Conservation (phyloP, 768 basidiomycete genomes). For the Calocera cornea region DNA sequence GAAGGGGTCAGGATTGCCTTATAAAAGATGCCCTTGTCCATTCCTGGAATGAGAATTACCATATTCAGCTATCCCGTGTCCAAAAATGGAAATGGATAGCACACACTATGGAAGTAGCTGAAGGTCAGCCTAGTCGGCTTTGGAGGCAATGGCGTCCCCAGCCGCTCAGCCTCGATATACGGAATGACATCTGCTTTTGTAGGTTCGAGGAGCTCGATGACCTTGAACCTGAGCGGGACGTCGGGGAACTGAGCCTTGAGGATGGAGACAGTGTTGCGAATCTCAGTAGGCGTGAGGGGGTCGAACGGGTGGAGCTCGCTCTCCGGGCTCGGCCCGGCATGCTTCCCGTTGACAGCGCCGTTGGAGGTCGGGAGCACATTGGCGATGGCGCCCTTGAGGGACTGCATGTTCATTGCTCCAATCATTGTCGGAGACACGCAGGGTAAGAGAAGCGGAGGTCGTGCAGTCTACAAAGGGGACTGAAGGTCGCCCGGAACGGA, state of each 20-base stretch:
- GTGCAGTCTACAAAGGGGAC: neutral
- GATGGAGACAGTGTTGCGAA: constrained; percentile 4
- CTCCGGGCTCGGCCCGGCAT: neutral
- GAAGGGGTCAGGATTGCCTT: neutral
- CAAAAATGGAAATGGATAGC: neutral
- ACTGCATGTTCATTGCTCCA: neutral
- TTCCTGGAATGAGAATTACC: neutral
- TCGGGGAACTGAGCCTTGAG: neutral
- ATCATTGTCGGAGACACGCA: neutral
- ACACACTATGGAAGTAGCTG: neutral
- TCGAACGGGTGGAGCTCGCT: constrained; percentile 7
- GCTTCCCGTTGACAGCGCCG: neutral
- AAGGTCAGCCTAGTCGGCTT: neutral
- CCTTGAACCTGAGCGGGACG: constrained; percentile 2
- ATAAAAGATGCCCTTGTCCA: constrained; percentile 9
- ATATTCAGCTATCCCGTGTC: neutral
- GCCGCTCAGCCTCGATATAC: constrained; percentile 5
- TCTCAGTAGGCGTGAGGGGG: neutral
- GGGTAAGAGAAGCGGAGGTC: neutral
- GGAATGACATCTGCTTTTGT: constrained; percentile 7
- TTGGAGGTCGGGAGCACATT: neutral
- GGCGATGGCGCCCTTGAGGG: neutral
- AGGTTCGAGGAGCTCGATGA: constrained; percentile 7
- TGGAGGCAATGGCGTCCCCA: constrained; percentile 3
- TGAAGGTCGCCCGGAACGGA: neutral